phyloP scores from a whole-genome alignment of 1,284 basidiomycete genomes.

The Apiotrichum gracile region DNA sequence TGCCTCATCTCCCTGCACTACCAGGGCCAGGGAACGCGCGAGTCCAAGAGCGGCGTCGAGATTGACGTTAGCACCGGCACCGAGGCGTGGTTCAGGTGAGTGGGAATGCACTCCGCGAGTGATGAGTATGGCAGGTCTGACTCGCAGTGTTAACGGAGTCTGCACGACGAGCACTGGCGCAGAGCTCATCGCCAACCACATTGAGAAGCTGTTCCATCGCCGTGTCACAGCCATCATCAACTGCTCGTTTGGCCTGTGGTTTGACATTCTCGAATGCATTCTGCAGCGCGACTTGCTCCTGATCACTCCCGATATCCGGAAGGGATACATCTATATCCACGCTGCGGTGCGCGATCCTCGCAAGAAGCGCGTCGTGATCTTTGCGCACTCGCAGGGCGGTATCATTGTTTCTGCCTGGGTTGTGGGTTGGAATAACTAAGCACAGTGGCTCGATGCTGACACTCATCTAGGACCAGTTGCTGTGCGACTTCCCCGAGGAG shows the following conservation, averaged over 20 bases:
- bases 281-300: constrained; percentile 31
- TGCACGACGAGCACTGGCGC: constrained; percentile 23
- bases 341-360: constrained; percentile 12
- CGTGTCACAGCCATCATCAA: constrained; percentile 31
- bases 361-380: constrained; percentile 30
- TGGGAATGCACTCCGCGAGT: neutral
- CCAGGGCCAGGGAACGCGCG: constrained; percentile 2
- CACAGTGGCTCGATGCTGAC: neutral
- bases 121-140: neutral
- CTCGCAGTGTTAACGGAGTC: constrained; percentile 33
- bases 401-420: constrained; percentile 31
- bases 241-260: constrained; percentile 31
- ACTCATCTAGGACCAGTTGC: constrained; percentile 25
- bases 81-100: constrained; percentile 33
- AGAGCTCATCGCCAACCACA: constrained; percentile 19
- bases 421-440: constrained; percentile 13
- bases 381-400: constrained; percentile 36
- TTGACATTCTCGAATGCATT: constrained; percentile 36
- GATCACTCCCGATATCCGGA: constrained; percentile 25
- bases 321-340: constrained; percentile 19
- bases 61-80: constrained; percentile 6
- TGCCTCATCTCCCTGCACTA: constrained; percentile 2
- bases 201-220: constrained; percentile 26
- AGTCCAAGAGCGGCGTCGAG: neutral
- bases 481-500: constrained; percentile 26